A percentile compares a stretch with the other conserved stretches of the same genome.
phyloP scores from a whole-genome alignment of 345 rosid genomes.

The Citrus reticulata region DNA sequence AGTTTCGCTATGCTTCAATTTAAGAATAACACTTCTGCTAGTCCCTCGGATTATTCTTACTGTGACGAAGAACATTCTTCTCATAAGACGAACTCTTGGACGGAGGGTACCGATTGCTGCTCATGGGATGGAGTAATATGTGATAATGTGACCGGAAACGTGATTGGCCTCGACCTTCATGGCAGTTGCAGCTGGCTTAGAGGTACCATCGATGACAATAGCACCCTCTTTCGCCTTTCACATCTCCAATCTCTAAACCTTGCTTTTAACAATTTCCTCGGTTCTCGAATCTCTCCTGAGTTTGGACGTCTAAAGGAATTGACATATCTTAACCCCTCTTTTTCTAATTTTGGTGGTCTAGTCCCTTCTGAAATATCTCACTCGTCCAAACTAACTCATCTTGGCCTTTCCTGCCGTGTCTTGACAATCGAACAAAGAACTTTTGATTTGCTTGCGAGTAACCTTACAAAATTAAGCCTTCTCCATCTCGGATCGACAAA shows the following conservation, averaged over 20 bases:
- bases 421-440: not conserved
- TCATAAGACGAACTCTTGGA: slow-evolving; percentile 17
- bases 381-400: not conserved
- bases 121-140: slow-evolving; percentile 30
- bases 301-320: slow-evolving; percentile 8
- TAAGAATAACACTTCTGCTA: no score
- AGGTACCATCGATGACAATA: slow-evolving; percentile 10
- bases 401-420: not conserved
- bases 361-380: not conserved
- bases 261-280: slow-evolving; percentile 11
- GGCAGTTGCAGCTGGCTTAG: not conserved
- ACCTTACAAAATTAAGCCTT: slow-evolving; percentile 4
- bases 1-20: not conserved
- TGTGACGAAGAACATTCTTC: not conserved
- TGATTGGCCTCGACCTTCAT: slow-evolving; percentile 17
- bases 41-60: not conserved
- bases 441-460: not conserved
- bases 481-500: not conserved
- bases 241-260: slow-evolving; percentile 26
- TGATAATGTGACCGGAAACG: slow-evolving; percentile 14
- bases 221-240: slow-evolving; percentile 16
- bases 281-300: not conserved
- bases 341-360: not conserved
- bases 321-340: slow-evolving; percentile 8
- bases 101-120: slow-evolving; percentile 23